Conservation (phyloP, 164 flowering plant species). For the Sextonia rubra region DNA sequence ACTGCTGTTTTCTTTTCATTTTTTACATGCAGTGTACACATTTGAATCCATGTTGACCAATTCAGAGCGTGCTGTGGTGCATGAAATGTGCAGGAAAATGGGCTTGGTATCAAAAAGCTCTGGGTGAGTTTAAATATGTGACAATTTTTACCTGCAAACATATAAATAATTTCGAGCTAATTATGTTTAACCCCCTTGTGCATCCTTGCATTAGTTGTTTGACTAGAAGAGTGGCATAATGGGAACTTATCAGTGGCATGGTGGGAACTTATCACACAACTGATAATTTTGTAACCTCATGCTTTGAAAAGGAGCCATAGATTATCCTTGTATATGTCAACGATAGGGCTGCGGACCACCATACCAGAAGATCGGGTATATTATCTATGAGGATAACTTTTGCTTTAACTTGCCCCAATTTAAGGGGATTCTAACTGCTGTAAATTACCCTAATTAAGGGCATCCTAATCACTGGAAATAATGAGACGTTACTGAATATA, state of each 20-base stretch:
- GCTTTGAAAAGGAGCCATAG: not conserved
- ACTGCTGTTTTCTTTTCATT: not conserved
- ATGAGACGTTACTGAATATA: too few relatives aligned
- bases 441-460: too few relatives aligned
- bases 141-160: too few relatives aligned
- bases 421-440: too few relatives aligned
- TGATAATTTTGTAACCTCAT: not conserved
- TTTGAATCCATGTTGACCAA: conserved; percentile 60
- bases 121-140: conserved; percentile 51
- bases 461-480: too few relatives aligned
- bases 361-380: too few relatives aligned
- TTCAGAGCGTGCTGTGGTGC: conserved; percentile 70
- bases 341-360: too few relatives aligned
- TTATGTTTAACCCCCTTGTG: too few relatives aligned
- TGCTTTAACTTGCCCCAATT: too few relatives aligned
- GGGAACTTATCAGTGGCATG: not conserved
- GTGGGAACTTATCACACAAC: conserved; percentile 1
- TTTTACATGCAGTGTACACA: conserved; percentile 45
- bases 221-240: not conserved
- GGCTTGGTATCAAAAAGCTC: conserved; percentile 82
- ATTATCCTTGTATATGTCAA: not conserved
- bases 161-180: too few relatives aligned
- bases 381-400: too few relatives aligned
- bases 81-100: conserved; percentile 60
- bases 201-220: not conserved